Percentiles rank a stretch among this genome's conserved stretches.
These are phyloP conservation scores for Metschnikowia shivogae DNA, from an alignment of 805 yeast genomes.

Conservation along the genomic window DNA sequence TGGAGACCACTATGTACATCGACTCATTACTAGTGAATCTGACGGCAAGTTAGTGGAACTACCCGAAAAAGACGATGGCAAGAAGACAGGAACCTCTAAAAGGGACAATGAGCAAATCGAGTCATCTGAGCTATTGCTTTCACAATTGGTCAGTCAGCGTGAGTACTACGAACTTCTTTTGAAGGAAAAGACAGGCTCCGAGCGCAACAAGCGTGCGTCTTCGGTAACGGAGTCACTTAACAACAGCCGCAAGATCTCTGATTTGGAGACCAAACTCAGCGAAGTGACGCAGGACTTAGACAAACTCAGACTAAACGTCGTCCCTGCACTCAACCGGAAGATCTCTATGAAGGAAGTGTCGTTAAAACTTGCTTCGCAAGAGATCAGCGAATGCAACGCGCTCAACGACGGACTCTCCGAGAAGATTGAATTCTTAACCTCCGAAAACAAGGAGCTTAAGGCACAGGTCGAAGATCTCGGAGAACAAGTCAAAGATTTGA, in stretches of 20 bases:
- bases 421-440: constrained; percentile 34
- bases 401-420: constrained; percentile 37
- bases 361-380: constrained; percentile 25
- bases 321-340: constrained; percentile 34
- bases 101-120: constrained; percentile 40
- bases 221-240: constrained; percentile 8
- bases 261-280: constrained; percentile 22
- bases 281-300: constrained; percentile 18
- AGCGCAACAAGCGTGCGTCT: constrained; percentile 14
- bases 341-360: constrained; percentile 28
- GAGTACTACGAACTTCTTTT: constrained; percentile 65
- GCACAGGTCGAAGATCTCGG: constrained; percentile 45
- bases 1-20: constrained; percentile 84
- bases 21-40: constrained; percentile 75
- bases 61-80: constrained; percentile 29
- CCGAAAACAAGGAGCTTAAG: constrained; percentile 26
- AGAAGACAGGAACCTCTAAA: not conserved
- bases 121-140: constrained; percentile 70
- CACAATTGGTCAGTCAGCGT: constrained; percentile 82
- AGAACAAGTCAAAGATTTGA: constrained; percentile 69
- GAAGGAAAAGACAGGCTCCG: constrained; percentile 16
- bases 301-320: constrained; percentile 21
- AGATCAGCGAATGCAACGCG: constrained; percentile 29
- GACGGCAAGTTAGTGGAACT: constrained; percentile 90
- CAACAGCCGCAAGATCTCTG: constrained; percentile 11